A percentile compares a stretch with the other conserved stretches of the same genome.
phyloP scores from a whole-genome alignment of 2,329 filamentous ascomycete genomes.

The Colletotrichum tamarilloi region DNA sequence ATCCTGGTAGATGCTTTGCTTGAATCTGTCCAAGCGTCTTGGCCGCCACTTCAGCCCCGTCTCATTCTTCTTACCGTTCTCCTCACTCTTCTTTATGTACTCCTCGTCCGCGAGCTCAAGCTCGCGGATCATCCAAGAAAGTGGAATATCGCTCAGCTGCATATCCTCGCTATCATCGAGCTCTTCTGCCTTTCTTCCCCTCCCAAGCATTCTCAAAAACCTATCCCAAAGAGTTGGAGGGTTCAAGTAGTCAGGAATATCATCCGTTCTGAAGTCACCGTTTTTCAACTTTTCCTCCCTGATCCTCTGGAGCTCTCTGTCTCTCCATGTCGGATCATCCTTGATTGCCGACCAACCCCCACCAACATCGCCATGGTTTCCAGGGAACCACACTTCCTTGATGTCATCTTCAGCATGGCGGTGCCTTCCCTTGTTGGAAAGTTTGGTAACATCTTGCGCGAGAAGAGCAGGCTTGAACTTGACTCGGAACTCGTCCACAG shows the following conservation, averaged over 20 bases:
- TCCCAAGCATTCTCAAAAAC: not conserved
- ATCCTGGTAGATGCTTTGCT: conserved; percentile 22
- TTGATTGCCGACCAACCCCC: conserved; percentile 59
- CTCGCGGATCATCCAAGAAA: conserved; percentile 64
- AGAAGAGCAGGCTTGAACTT: conserved; percentile 65
- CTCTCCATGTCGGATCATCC: conserved; percentile 26
- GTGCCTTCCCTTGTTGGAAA: conserved; percentile 30
- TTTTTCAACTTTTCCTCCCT: not conserved
- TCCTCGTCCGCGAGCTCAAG: conserved; percentile 49
- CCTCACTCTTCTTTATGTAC: conserved; percentile 20
- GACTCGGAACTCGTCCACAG: conserved; percentile 63
- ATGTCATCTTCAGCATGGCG: conserved; percentile 49
- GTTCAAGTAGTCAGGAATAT: not conserved
- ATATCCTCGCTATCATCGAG: conserved; percentile 46
- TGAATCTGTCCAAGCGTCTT: conserved; percentile 40
- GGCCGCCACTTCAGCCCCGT: not conserved
- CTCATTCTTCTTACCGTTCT: not conserved
- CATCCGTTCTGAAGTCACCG: conserved; percentile 21
- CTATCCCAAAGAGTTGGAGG: not conserved
- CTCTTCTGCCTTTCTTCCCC: conserved; percentile 38
- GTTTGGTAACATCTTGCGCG: conserved; percentile 45
- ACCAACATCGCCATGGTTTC: conserved; percentile 64
- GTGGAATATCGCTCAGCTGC: conserved; percentile 60
- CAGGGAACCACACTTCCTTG: conserved; percentile 66
- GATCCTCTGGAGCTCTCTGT: not conserved